Conservation (phyloP, 2,329 filamentous ascomycete species). For the Westerdykella sp. region DNA sequence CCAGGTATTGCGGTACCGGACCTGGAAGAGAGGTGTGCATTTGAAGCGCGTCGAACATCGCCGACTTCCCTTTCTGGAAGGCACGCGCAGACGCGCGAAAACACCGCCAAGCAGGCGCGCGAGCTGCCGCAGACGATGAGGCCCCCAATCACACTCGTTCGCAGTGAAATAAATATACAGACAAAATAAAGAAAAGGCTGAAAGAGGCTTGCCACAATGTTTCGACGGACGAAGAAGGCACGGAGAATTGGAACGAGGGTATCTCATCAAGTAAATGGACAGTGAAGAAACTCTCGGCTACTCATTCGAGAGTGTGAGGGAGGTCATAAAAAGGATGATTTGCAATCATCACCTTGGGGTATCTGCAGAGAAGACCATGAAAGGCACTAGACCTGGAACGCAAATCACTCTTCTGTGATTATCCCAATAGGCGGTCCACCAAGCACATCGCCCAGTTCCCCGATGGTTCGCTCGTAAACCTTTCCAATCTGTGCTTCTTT, state of each 20-base stretch:
- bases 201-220: conserved; percentile 35
- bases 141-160: too few relatives aligned
- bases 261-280: neutral
- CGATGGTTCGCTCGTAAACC: conserved; percentile 74
- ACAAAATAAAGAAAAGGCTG: too few relatives aligned
- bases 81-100: conserved; percentile 5
- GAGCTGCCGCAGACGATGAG: too few relatives aligned
- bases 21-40: conserved; percentile 8
- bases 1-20: conserved; percentile 1
- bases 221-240: conserved; percentile 41
- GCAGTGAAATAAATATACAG: too few relatives aligned
- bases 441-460: conserved; percentile 64
- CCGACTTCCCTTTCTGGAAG: conserved; percentile 7
- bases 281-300: neutral
- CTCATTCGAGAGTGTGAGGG: too few relatives aligned
- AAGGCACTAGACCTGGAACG: neutral
- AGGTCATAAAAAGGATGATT: neutral
- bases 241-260: conserved; percentile 8
- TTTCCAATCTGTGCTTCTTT: conserved; percentile 64
- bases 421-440: conserved; percentile 46
- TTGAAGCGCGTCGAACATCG: conserved; percentile 9
- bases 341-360: neutral
- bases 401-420: conserved; percentile 37
- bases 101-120: too few relatives aligned
- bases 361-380: neutral